A percentile compares a stretch with the other conserved stretches of the same genome.
These are phyloP conservation scores for Eimeria tenella DNA, from an alignment of 169 alveolate species.

Conservation along the genomic window DNA sequence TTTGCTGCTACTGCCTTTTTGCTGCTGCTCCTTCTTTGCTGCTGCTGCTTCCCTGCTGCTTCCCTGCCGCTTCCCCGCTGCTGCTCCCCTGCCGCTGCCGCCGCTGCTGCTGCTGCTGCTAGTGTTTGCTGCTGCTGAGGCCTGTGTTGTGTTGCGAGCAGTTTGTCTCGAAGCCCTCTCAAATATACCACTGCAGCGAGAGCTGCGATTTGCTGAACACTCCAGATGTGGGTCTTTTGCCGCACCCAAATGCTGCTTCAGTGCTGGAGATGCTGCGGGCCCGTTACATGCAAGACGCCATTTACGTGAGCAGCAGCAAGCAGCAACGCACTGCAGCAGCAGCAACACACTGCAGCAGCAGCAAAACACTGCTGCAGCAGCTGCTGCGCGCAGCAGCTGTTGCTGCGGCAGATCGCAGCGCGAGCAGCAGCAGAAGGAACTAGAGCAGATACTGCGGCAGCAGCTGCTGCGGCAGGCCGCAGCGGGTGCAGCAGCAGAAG, in stretches of 20 bases:
- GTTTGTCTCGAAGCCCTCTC: neutral
- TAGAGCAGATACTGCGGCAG: neutral
- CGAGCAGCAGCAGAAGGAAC: neutral
- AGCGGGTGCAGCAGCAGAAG: neutral
- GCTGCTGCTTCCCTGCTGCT: too few relatives aligned
- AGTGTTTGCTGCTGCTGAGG: too few relatives aligned
- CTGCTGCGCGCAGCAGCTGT: too few relatives aligned
- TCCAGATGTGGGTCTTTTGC: slow-evolving; percentile 91
- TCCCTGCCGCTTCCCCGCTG: neutral
- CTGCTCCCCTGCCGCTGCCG: neutral
- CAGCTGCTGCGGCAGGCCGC: too few relatives aligned
- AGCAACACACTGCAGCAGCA: too few relatives aligned
- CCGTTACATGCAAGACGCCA: slow-evolving; percentile 5
- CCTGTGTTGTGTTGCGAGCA: too few relatives aligned
- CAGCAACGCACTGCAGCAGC: slow-evolving; percentile 84
- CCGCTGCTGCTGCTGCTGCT: too few relatives aligned
- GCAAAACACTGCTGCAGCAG: too few relatives aligned
- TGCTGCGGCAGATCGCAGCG: too few relatives aligned
- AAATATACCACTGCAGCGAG: neutral
- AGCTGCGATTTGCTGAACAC: neutral
- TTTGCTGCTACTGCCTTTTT: too few relatives aligned
- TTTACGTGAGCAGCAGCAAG: slow-evolving; percentile 75
- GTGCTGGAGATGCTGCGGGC: slow-evolving; percentile 88
- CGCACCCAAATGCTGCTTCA: slow-evolving; percentile 91
- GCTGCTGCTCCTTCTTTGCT: too few relatives aligned